Conservation (phyloP, 73 alveolate species). For the Paramecium biaurelia region DNA sequence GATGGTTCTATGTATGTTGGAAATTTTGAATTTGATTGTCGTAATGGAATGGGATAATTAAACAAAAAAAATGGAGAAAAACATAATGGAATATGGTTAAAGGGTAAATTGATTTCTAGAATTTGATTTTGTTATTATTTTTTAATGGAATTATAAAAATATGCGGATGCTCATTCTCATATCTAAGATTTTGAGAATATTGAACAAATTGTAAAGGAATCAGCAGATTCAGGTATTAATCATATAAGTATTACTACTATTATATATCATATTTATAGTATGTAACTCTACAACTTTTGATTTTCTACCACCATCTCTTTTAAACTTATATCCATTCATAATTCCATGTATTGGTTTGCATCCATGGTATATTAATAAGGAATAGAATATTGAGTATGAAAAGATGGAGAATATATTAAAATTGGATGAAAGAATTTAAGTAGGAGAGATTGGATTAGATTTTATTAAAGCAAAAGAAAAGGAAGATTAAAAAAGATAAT, state of each 20-base stretch:
- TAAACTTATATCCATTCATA: background rate
- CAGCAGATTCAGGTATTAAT: background rate
- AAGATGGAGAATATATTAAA: background rate
- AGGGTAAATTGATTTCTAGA: background rate
- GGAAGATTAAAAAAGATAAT: background rate
- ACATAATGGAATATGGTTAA: background rate
- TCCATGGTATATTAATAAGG: background rate
- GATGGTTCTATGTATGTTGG: slow-evolving; percentile 37
- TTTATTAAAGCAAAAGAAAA: background rate
- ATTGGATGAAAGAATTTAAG: background rate
- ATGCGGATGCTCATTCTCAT: slow-evolving; percentile 53
- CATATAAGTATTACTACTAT: background rate
- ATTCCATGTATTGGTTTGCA: background rate
- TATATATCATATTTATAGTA: background rate
- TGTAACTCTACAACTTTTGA: slow-evolving; percentile 38
- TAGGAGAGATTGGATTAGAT: slow-evolving; percentile 47
- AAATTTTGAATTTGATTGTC: background rate
- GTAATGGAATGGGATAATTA: slow-evolving; percentile 1
- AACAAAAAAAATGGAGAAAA: background rate
- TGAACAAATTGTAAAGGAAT: background rate
- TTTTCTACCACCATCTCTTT: background rate
- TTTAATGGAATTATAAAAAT: background rate
- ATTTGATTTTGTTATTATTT: background rate
- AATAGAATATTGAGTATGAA: background rate
- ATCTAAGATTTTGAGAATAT: slow-evolving; percentile 22